phyloP scores from a whole-genome alignment of 192 early-diverging fungal species.

The Rhizophlyctis rosea region DNA sequence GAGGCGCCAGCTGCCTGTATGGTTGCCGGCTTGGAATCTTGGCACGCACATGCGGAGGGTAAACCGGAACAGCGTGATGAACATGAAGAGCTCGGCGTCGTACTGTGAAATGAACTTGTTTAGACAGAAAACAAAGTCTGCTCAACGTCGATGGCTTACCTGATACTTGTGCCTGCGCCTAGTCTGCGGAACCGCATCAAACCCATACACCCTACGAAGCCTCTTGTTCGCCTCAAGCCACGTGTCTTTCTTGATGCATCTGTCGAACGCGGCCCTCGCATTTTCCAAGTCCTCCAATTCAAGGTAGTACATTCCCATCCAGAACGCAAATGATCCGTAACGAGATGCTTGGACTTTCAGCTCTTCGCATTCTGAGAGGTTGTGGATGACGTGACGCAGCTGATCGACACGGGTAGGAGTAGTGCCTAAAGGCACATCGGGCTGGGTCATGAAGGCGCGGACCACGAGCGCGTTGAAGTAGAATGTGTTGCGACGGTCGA shows the following conservation, averaged over 20 bases:
- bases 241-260: not conserved
- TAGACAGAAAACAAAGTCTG: too few relatives aligned
- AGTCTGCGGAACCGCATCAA: not conserved
- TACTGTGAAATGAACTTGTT: too few relatives aligned
- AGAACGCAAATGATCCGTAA: not conserved
- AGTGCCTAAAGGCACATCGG: not conserved
- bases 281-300: not conserved
- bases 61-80: not conserved
- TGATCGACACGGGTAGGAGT: not conserved
- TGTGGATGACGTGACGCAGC: not conserved
- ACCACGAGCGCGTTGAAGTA: not conserved
- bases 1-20: not conserved
- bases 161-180: not conserved
- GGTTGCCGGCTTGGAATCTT: not conserved
- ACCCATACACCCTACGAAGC: not conserved
- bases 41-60: not conserved
- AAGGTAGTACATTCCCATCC: not conserved
- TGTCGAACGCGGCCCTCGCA: not conserved
- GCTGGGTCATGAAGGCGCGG: not conserved
- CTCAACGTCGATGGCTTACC: too few relatives aligned
- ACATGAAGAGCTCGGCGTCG: slow-evolving; percentile 1
- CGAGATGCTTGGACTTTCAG: not conserved
- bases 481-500: not conserved
- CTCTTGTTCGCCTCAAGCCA: not conserved
- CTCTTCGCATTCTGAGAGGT: not conserved